These are phyloP conservation scores for Fraxinus americana DNA, from an alignment of 257 asterid species.

Conservation along the genomic window DNA sequence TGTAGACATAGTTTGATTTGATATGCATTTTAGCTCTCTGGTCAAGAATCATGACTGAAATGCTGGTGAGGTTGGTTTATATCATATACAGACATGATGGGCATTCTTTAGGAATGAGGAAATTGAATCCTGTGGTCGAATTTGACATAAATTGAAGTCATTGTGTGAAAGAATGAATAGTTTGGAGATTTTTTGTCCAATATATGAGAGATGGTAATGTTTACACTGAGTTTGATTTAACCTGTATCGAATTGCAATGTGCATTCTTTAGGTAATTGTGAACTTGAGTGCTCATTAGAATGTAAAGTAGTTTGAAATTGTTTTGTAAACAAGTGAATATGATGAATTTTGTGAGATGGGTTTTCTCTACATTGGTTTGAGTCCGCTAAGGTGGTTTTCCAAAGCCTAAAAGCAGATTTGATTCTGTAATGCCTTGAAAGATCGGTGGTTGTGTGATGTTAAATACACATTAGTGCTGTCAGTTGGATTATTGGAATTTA, in stretches of 20 bases:
- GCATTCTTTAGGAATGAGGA: conserved; percentile 14
- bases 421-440: conserved; percentile 10
- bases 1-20: not conserved
- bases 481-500: conserved; percentile 14
- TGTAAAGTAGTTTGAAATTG: not conserved
- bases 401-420: not conserved
- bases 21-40: not conserved
- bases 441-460: conserved; percentile 20
- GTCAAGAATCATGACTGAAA: conserved; percentile 1
- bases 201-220: not conserved
- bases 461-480: conserved; percentile 15
- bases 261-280: not conserved
- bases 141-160: conserved; percentile 10
- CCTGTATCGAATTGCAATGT: not conserved
- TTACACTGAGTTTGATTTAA: not conserved
- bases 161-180: not conserved
- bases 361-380: conserved; percentile 9
- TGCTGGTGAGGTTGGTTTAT: conserved; percentile 2
- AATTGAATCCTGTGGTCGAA: not conserved
- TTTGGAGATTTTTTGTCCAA: conserved; percentile 1
- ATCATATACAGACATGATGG: not conserved
- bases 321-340: conserved; percentile 2
- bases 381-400: conserved; percentile 12
- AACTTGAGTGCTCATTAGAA: not conserved
- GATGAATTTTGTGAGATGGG: conserved; percentile 5